Conservation (phyloP, 148 eudicot species). For the Beta vulgaris region DNA sequence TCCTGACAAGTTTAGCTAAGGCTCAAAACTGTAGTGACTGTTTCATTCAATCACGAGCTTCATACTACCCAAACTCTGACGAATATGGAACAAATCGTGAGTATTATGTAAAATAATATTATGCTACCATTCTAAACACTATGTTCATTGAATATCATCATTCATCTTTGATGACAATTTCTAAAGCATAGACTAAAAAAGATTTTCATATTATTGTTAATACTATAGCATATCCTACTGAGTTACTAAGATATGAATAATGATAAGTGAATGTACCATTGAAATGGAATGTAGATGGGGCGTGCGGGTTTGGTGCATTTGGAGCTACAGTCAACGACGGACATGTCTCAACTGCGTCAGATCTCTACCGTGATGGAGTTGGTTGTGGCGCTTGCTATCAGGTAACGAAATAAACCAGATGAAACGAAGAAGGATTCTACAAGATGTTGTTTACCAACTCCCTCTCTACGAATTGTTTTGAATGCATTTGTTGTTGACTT, state of each 20-base stretch:
- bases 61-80: conserved; percentile 55
- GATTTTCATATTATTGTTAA: no score
- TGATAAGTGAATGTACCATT: background rate
- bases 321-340: conserved; percentile 80
- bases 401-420: conserved; percentile 29
- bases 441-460: background rate
- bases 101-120: conserved; percentile 20
- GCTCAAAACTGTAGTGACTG: conserved; percentile 54
- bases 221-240: background rate
- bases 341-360: conserved; percentile 70
- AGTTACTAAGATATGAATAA: background rate
- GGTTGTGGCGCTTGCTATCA: conserved; percentile 92
- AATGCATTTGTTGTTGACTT: conserved; percentile 7
- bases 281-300: conserved; percentile 43
- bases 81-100: conserved; percentile 62
- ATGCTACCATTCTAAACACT: background rate
- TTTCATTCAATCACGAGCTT: conserved; percentile 57
- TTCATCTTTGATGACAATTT: background rate
- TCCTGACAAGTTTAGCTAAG: conserved; percentile 30
- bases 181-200: no score
- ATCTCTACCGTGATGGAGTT: conserved; percentile 55
- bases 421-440: background rate
- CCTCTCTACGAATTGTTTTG: background rate
- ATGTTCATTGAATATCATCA: background rate
- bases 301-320: conserved; percentile 62